Percentiles rank a stretch among this genome's conserved stretches.
Conservation (phyloP, 1,284 basidiomycete species). For the Papiliotrema fonsecae region DNA sequence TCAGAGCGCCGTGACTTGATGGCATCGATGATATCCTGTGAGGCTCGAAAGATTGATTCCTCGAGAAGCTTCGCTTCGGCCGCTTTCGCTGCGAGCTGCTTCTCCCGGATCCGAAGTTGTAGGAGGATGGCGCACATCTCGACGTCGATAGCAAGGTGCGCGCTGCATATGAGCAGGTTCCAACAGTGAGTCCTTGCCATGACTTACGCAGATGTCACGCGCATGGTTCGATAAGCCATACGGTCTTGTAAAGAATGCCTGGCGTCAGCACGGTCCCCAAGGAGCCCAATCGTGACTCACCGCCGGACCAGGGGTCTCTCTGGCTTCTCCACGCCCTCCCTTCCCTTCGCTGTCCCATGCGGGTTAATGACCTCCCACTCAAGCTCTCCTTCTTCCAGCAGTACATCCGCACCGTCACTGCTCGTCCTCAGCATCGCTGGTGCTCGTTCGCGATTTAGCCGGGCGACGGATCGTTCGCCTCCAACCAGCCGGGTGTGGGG, state of each 20-base stretch:
- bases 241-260: constrained; percentile 23
- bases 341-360: constrained; percentile 30
- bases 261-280: constrained; percentile 5
- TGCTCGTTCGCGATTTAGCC: constrained; percentile 18
- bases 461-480: constrained; percentile 21
- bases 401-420: constrained; percentile 40
- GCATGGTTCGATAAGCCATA: constrained; percentile 8
- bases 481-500: not conserved
- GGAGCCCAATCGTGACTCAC: constrained; percentile 7
- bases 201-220: constrained; percentile 11
- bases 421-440: constrained; percentile 28
- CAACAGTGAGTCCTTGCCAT: not conserved
- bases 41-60: constrained; percentile 22
- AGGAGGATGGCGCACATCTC: constrained; percentile 34
- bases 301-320: constrained; percentile 13
- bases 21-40: constrained; percentile 24
- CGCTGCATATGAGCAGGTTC: constrained; percentile 10
- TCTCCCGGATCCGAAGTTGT: constrained; percentile 28
- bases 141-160: constrained; percentile 36
- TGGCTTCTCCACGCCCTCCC: too few relatives aligned
- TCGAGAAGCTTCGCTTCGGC: constrained; percentile 30
- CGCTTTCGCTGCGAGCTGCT: constrained; percentile 22
- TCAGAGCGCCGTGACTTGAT: constrained; percentile 13
- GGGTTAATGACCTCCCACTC: constrained; percentile 39
- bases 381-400: constrained; percentile 23